phyloP scores from a whole-genome alignment of 306 rosid genomes.

The Trifolium repens region DNA sequence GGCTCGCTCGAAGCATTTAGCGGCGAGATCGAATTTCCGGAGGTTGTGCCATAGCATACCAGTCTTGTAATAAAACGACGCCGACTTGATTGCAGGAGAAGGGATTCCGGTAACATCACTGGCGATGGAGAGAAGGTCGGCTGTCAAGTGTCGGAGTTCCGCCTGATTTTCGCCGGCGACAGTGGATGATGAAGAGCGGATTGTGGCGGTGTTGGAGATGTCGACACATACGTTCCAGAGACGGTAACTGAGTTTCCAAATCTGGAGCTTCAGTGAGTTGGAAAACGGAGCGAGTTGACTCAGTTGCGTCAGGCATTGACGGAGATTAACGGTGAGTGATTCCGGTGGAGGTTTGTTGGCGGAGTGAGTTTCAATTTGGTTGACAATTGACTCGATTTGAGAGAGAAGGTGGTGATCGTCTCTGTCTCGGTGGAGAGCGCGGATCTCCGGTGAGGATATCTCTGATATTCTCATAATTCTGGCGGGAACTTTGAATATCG shows the following conservation, averaged over 20 bases:
- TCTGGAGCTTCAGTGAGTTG: constrained; percentile 62
- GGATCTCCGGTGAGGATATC: constrained; percentile 59
- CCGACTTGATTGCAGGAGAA: constrained; percentile 64
- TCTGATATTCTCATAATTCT: constrained; percentile 86
- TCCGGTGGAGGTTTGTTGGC: constrained; percentile 42
- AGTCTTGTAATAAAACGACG: constrained; percentile 78
- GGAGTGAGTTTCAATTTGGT: constrained; percentile 60
- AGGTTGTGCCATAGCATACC: constrained; percentile 79
- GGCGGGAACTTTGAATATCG: constrained; percentile 58
- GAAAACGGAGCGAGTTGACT: constrained; percentile 61
- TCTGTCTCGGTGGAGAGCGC: constrained; percentile 41
- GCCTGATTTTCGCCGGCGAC: constrained; percentile 55
- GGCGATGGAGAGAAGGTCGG: constrained; percentile 67
- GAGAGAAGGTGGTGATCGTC: constrained; percentile 50
- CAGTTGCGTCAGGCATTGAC: constrained; percentile 54
- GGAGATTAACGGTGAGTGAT: constrained; percentile 54
- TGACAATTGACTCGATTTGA: constrained; percentile 65
- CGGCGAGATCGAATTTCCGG: constrained; percentile 75
- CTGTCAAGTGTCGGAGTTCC: constrained; percentile 76
- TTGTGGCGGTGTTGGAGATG: constrained; percentile 72
- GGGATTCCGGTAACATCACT: constrained; percentile 67
- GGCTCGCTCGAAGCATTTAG: constrained; percentile 83
- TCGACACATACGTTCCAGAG: constrained; percentile 97
- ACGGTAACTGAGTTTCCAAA: constrained; percentile 92
- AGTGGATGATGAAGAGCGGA: constrained; percentile 51